Base-by-base conservation (phyloP, 495 filamentous ascomycete species). In the Penicillium longicatenatum region DNA sequence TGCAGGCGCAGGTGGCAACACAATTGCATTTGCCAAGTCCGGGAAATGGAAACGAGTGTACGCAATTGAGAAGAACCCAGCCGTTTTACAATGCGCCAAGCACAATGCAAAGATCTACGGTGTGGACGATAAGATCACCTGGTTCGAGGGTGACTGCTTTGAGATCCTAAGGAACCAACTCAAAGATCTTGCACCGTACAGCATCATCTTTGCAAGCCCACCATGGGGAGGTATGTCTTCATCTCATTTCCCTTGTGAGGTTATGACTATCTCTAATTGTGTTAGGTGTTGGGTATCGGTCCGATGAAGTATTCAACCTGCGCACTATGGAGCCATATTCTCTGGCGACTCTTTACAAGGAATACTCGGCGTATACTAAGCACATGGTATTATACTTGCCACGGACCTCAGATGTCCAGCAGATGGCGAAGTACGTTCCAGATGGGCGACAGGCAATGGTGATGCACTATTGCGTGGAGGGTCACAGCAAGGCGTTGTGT, bases 81-180 rank as follows among this genome's bases (percentile, higher is more conserved):
- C 81, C 2, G 88, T 88, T 6, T 78, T 98, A 2, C 82, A 85
- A 46, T 98, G 94, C 74, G 94, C 91, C 33, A 92, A 93, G 74
- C 89, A 93, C 65, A 98, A 98, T 70, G 94, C 95, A 4, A 75
- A 85, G 39, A 80, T 98, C 51, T 96, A 98, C 67, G 92, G 89
- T 6, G 93, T 97, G 1, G 69, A 71, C 10, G 81, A 90, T 33
- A 81, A 86, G 66, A 96, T 98, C 61, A 88, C 83, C 47, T 98
- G 89, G 84, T 82, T 95, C 39, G 79, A 86, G 48, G 92, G 89
- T 11, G 92, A 98, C 68, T 91, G 85, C 67, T 93, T 98, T 66
- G 75, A 81, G 6, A 71, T 86, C 24, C 57, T 89, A 11, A 72
- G 70, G 52, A 77, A 75, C 2, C 71, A 79, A 52, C 58, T 85